A percentile compares a stretch with the other conserved stretches of the same genome.
Conservation (phyloP, 805 yeast genomes). For the Ascoidea rubescens region DNA sequence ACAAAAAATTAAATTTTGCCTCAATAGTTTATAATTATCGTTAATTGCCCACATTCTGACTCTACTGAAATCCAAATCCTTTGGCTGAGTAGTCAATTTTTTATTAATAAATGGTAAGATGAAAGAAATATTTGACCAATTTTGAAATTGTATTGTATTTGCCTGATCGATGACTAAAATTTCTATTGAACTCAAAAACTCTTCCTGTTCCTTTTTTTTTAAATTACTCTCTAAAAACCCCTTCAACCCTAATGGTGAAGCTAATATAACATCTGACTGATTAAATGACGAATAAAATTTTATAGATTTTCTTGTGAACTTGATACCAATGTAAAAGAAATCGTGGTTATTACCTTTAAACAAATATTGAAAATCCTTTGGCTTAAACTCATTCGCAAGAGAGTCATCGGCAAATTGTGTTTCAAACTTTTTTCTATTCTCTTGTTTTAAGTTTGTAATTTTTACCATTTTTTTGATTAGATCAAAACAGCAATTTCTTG, state of each 20-base stretch:
- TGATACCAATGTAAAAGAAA: constrained; percentile 81
- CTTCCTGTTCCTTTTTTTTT: constrained; percentile 45
- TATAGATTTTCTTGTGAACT: constrained; percentile 76
- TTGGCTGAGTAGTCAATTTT: constrained; percentile 64
- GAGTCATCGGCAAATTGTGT: constrained; percentile 43
- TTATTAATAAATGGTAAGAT: constrained; percentile 57
- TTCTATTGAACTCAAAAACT: constrained; percentile 84
- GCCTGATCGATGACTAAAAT: constrained; percentile 68
- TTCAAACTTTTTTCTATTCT: constrained; percentile 63
- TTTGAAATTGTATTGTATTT: constrained; percentile 81
- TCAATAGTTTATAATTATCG: constrained; percentile 54
- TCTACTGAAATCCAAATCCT: constrained; percentile 80
- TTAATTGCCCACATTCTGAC: constrained; percentile 88
- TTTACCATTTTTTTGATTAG: constrained; percentile 48
- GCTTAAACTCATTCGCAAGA: constrained; percentile 39
- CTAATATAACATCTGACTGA: constrained; percentile 73
- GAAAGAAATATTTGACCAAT: constrained; percentile 75
- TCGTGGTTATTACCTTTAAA: constrained; percentile 89
- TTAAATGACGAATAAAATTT: constrained; percentile 77
- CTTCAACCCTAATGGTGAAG: constrained; percentile 83
- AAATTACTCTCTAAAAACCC: constrained; percentile 59
- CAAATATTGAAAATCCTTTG: constrained; percentile 65
- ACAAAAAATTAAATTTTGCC: constrained; percentile 72
- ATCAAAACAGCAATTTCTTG: constrained; percentile 64
- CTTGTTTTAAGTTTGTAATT: constrained; percentile 60